phyloP scores from a whole-genome alignment of 2,329 filamentous ascomycete genomes.

The Exophiala viscosa region DNA sequence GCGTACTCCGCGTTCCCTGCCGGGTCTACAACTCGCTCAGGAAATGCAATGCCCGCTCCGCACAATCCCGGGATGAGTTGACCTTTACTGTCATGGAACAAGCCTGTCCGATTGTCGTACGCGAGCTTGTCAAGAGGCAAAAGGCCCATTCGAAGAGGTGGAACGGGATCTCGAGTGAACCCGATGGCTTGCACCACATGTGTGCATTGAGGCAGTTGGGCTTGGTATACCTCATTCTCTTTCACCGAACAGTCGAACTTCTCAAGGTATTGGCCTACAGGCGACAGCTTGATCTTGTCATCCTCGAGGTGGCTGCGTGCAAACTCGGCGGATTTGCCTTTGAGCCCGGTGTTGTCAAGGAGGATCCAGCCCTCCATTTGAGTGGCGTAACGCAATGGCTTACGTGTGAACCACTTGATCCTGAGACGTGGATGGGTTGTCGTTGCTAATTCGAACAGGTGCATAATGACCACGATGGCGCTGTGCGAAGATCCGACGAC shows the following conservation, averaged over 20 bases:
- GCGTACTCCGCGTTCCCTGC: conserved; percentile 59
- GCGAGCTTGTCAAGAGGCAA: conserved; percentile 30
- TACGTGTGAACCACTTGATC: conserved; percentile 62
- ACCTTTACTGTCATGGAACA: conserved; percentile 46
- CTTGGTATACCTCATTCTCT: conserved; percentile 43
- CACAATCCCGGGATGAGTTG: conserved; percentile 51
- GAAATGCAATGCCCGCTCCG: conserved; percentile 62
- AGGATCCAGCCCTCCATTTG: conserved; percentile 62
- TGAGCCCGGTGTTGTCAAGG: conserved; percentile 63
- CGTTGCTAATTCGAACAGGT: conserved; percentile 53
- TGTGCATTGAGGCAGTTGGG: conserved; percentile 51
- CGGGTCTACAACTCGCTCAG: conserved; percentile 59
- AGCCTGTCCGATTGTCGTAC: conserved; percentile 40
- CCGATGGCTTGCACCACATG: conserved; percentile 60
- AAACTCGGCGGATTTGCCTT: conserved; percentile 59
- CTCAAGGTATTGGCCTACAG: conserved; percentile 46
- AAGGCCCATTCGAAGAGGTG: conserved; percentile 42
- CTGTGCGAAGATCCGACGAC: conserved; percentile 63
- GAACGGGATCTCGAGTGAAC: conserved; percentile 51
- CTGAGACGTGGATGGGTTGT: conserved; percentile 52
- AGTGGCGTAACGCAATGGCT: conserved; percentile 55
- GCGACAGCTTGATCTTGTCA: conserved; percentile 43
- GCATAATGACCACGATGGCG: conserved; percentile 60
- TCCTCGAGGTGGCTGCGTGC: conserved; percentile 58
- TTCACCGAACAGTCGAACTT: conserved; percentile 46